Base-by-base conservation (phyloP, 345 rosid species). In the Laguncularia racemosa region DNA sequence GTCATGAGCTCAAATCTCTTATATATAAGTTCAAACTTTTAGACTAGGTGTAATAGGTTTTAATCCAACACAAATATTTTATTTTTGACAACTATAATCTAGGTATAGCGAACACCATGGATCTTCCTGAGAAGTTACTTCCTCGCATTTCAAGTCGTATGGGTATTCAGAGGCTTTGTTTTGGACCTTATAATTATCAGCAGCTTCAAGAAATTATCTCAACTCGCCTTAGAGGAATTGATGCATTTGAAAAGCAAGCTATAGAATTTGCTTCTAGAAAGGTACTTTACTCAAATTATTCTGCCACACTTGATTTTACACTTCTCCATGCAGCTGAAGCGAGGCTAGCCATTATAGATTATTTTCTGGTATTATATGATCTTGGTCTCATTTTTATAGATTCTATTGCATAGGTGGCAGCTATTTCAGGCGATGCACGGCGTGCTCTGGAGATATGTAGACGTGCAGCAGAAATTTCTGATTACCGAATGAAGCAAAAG, bases 71-170 rank as follows among this genome's bases (percentile, higher is more conserved):
- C 16, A 33, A 55, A 53, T 16, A 20, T 40, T n/a, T 21, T 58
- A 40, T 55, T 43, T n/a, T 38, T 20, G 33, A 52, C 7, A 52
- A 20, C 28, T 56, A 50, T 53, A 55, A 60, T 73, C 65, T 73
- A 83, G 98, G 98, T 48, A 86, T 92, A 70, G 96, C 98, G 62
- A 92, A 92, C 71, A 92, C 98, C 19, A 92, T 92, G 98, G 97
- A 92, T 75, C 96, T 92, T 59, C 98, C 97, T 51, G 98, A 92
- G 76, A 92, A 86, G 82, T 63, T 92, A 68, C 95, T 92, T 65
- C 98, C 98, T 59, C 96, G 97, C 50, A 89, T 92, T 58, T 92
- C 98, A 53, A 92, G 98, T 71, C 78, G 97, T 51, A 76, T 89
- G 96, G 98, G 97, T 69, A 84, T 92, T 53, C 96, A 89, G 61